Conservation (phyloP, 176 grass and related monocot species). For the Calamus simplicifolius region DNA sequence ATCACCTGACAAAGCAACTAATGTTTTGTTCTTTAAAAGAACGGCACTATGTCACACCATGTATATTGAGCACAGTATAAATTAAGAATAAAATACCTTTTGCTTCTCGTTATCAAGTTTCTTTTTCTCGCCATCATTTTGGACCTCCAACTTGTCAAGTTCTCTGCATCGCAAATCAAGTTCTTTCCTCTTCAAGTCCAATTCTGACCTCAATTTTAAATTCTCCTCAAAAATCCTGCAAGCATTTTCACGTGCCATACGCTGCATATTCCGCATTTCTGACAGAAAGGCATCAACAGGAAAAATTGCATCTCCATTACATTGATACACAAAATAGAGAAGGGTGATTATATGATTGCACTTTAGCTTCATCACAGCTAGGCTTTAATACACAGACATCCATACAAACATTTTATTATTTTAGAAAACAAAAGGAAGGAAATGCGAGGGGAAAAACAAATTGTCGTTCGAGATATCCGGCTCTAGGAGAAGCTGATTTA, state of each 20-base stretch:
- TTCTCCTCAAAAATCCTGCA: constrained; percentile 60
- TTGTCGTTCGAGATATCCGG: too few relatives aligned
- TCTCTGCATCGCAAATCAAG: constrained; percentile 44
- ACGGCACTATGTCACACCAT: too few relatives aligned
- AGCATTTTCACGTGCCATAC: constrained; percentile 44
- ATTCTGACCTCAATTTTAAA: constrained; percentile 61
- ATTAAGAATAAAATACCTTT: constrained; percentile 43
- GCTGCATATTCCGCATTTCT: constrained; percentile 74
- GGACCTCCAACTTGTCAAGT: constrained; percentile 55
- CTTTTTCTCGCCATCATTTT: constrained; percentile 59
- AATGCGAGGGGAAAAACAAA: too few relatives aligned
- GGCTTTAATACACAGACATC: too few relatives aligned
- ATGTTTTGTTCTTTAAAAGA: too few relatives aligned
- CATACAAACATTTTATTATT: too few relatives aligned
- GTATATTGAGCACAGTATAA: background rate
- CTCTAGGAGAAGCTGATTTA: too few relatives aligned
- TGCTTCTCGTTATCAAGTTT: constrained; percentile 54
- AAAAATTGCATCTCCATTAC: background rate
- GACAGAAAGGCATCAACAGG: constrained; percentile 11
- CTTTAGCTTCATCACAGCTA: too few relatives aligned
- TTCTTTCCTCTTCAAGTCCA: constrained; percentile 65
- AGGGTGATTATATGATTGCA: too few relatives aligned
- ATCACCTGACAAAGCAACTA: too few relatives aligned
- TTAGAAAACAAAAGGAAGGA: too few relatives aligned
- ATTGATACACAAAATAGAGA: too few relatives aligned